Evolutionary conservation across 208 protist genomes (phyloP).

Genomic region (Trypanosoma scelopori): DNA sequence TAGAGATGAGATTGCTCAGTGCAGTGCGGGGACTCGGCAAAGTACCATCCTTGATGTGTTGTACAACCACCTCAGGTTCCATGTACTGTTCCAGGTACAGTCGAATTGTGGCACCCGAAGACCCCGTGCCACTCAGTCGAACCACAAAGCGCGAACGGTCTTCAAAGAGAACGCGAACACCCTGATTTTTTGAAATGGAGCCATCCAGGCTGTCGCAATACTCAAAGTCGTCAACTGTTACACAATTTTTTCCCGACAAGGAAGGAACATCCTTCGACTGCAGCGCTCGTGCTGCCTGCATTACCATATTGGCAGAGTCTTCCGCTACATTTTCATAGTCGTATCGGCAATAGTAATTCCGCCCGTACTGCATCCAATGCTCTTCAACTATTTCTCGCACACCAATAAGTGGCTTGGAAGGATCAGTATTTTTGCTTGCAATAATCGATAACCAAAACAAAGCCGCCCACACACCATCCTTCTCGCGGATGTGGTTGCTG

Average conservation of each 20-base stretch:
- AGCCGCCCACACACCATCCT: constrained; percentile 98
- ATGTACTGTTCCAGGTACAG: constrained; percentile 97
- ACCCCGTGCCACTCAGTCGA: constrained; percentile 95
- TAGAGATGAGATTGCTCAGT: constrained; percentile 79
- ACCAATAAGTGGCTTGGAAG: constrained; percentile 54
- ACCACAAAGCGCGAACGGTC: constrained; percentile 97
- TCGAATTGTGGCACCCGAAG: constrained; percentile 95
- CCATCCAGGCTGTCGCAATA: constrained; percentile 97
- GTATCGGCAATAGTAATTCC: constrained; percentile 97
- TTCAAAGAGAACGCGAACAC: constrained; percentile 93
- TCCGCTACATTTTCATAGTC: constrained; percentile 96
- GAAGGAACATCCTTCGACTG: constrained; percentile 36
- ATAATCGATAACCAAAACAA: constrained; percentile 96
- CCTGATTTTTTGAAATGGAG: constrained; percentile 87
- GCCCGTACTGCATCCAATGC: constrained; percentile 96
- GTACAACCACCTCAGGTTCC: constrained; percentile 39
- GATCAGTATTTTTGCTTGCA: constrained; percentile 53
- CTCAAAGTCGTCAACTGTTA: constrained; percentile 92
- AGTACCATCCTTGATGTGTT: constrained; percentile 35
- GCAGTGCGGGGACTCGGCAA: constrained; percentile 57
- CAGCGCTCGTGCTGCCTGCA: constrained; percentile 54
- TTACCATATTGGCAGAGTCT: constrained; percentile 83
- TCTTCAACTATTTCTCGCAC: constrained; percentile 90
- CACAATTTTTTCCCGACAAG: constrained; percentile 48
- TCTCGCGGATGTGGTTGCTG: constrained; percentile 97